A percentile compares a stretch with the other conserved stretches of the same genome.
Evolutionary conservation across 441 rosid species (phyloP).

Genomic region (Dalechampia spathulata): DNA sequence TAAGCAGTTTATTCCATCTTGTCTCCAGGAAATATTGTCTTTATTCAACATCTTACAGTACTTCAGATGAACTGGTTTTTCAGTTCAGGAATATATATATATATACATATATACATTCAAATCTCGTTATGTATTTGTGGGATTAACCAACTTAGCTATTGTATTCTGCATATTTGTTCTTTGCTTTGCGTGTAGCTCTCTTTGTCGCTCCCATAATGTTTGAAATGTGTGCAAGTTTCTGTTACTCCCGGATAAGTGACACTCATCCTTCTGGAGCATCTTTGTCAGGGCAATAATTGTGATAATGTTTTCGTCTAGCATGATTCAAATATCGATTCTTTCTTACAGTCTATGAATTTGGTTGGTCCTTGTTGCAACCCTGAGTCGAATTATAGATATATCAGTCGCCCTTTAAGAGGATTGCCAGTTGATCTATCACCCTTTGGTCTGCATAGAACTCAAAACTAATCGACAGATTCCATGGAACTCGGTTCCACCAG

Average conservation of each 20-base stretch:
- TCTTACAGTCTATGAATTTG: not conserved
- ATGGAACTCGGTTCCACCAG: too few species aligned
- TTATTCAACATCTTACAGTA: constrained; percentile 6
- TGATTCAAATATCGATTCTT: not conserved
- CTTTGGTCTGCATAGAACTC: too few species aligned
- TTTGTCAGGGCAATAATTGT: not conserved
- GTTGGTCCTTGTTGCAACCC: too few species aligned
- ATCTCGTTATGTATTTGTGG: not conserved
- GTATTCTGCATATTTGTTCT: not conserved
- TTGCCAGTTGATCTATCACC: too few species aligned
- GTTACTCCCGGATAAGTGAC: not conserved
- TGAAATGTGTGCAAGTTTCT: not conserved
- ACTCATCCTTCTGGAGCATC: not conserved
- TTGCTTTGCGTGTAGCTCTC: not conserved
- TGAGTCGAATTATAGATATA: not conserved
- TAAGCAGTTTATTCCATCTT: constrained; percentile 13
- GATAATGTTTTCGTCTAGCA: not conserved
- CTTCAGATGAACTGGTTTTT: not conserved
- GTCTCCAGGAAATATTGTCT: not conserved
- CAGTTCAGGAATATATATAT: not conserved
- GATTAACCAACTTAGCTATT: not conserved
- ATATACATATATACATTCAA: not conserved
- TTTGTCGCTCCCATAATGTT: not conserved
- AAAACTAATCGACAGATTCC: too few species aligned
- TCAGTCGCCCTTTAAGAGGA: not conserved